phyloP scores from a whole-genome alignment of 805 yeast genomes.

The Naumovozyma baii region DNA sequence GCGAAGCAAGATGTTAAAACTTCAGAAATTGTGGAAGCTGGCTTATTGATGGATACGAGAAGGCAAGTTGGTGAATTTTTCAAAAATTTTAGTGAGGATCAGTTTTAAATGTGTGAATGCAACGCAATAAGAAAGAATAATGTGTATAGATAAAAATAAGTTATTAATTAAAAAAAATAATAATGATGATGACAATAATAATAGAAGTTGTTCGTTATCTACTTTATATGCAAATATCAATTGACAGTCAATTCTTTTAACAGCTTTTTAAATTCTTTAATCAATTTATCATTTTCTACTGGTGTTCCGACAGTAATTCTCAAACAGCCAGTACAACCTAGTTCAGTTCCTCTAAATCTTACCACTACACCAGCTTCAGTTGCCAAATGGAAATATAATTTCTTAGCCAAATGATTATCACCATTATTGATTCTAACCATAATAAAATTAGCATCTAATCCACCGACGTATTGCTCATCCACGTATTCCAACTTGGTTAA shows the following conservation, averaged over 20 bases:
- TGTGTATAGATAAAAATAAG: neutral
- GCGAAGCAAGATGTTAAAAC: conserved; percentile 7
- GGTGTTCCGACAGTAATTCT: conserved; percentile 81
- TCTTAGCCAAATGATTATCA: conserved; percentile 63
- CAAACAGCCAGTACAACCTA: conserved; percentile 80
- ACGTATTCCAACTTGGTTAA: conserved; percentile 52
- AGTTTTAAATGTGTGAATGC: neutral
- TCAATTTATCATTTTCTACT: conserved; percentile 55
- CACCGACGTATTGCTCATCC: conserved; percentile 65
- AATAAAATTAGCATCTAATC: conserved; percentile 77
- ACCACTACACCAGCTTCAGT: conserved; percentile 68
- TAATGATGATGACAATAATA: no score
- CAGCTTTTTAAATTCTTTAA: conserved; percentile 39
- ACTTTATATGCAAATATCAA: no score
- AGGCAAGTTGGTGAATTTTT: conserved; percentile 22
- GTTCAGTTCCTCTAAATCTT: conserved; percentile 83
- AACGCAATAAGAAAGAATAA: no score
- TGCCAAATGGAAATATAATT: conserved; percentile 63
- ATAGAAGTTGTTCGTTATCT: no score
- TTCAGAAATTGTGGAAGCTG: conserved; percentile 16
- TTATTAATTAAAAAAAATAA: no score
- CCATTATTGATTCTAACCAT: conserved; percentile 68
- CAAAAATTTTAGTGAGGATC: conserved; percentile 4
- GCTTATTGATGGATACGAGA: conserved; percentile 18
- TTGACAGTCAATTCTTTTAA: conserved; percentile 9